phyloP scores from a whole-genome alignment of 345 rosid genomes.

The Murraya koenigii region DNA sequence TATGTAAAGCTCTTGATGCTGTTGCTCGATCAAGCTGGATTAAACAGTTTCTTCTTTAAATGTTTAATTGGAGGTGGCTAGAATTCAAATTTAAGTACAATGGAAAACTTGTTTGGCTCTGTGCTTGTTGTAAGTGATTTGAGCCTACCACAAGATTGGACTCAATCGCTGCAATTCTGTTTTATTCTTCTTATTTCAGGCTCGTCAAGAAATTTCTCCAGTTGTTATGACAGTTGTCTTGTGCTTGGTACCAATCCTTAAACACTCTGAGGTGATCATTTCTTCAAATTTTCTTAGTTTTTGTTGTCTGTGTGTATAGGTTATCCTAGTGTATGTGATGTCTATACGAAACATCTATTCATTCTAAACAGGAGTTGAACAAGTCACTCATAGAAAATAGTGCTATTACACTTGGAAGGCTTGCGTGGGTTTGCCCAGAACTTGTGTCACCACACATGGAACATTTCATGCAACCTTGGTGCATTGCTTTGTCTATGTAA shows the following conservation, averaged over 20 bases:
- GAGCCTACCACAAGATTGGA: neutral
- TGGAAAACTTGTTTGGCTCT: neutral
- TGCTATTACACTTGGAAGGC: constrained; percentile 97
- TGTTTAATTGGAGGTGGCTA: neutral
- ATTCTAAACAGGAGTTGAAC: constrained; percentile 65
- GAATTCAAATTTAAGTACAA: neutral
- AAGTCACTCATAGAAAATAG: constrained; percentile 90
- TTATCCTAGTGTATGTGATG: neutral
- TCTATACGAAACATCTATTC: constrained; percentile 11
- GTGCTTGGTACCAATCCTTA: constrained; percentile 74
- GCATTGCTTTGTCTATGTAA: constrained; percentile 83
- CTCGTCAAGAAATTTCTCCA: constrained; percentile 88
- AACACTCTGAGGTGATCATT: constrained; percentile 64
- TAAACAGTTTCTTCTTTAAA: neutral
- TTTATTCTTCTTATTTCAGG: constrained; percentile 43
- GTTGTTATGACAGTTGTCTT: constrained; percentile 68
- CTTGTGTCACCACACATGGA: constrained; percentile 96
- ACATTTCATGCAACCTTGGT: constrained; percentile 98
- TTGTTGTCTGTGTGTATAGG: too few species aligned
- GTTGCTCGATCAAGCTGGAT: neutral
- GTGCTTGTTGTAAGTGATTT: neutral
- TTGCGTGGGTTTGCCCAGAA: constrained; percentile 98
- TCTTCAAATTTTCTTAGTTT: neutral
- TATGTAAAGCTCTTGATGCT: constrained; percentile 17
- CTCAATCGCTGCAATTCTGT: neutral